A percentile compares a stretch with the other conserved stretches of the same genome.
Conservation (phyloP, 2,329 filamentous ascomycete species). For the Drechslerella dactyloides region DNA sequence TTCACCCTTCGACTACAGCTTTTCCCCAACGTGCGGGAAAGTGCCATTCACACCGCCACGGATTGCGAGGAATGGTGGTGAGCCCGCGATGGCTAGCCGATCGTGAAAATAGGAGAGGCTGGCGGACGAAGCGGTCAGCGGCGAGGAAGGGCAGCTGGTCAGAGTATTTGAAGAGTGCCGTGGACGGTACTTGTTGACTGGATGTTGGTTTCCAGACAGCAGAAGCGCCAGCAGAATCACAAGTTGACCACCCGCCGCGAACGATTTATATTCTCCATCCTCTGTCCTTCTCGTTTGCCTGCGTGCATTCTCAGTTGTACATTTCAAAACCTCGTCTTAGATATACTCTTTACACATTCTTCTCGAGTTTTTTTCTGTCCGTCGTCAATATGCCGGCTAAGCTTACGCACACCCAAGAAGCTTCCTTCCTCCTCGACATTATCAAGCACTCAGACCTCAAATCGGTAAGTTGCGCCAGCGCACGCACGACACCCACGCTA, state of each 20-base stretch:
- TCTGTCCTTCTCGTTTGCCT: not conserved
- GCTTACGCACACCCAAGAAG: conserved; percentile 43
- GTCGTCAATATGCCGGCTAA: conserved; percentile 45
- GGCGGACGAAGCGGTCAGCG: conserved; percentile 3
- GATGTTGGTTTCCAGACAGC: conserved; percentile 25
- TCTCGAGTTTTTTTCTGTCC: not conserved
- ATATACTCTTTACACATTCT: not conserved
- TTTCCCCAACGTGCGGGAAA: conserved; percentile 32
- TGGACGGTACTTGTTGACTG: conserved; percentile 21
- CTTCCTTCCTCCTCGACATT: conserved; percentile 46
- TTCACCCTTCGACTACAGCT: conserved; percentile 24
- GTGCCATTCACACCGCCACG: conserved; percentile 19
- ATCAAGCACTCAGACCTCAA: conserved; percentile 49
- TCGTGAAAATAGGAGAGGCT: conserved; percentile 34
- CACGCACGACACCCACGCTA: not conserved
- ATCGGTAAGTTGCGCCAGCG: conserved; percentile 25
- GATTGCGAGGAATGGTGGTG: not conserved
- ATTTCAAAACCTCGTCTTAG: not conserved
- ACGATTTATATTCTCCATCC: not conserved
- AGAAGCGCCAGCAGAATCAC: conserved; percentile 17
- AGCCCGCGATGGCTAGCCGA: conserved; percentile 1
- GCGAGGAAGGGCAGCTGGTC: not conserved
- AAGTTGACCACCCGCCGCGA: not conserved
- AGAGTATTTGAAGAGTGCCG: not conserved
- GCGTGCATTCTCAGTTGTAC: not conserved